A percentile compares a stretch with the other conserved stretches of the same genome.
Conservation (phyloP, 306 rosid genomes). For the Hippophae gyantsensis region DNA sequence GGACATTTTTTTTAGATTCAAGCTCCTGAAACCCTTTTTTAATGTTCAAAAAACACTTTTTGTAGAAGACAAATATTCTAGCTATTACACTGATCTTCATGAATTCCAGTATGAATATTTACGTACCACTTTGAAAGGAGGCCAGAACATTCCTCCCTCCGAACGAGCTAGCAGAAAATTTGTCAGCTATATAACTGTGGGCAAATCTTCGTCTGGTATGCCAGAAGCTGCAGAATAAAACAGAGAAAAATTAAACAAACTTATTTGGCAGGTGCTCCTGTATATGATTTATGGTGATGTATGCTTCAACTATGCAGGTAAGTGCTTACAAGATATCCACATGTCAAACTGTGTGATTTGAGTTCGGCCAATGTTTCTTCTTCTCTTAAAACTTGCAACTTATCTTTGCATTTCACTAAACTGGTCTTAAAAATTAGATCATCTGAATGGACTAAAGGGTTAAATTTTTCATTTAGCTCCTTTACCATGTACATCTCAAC, state of each 20-base stretch:
- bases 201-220: constrained; percentile 46
- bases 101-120: constrained; percentile 11
- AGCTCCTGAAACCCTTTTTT: no score
- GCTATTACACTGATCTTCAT: no score
- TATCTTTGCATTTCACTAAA: constrained; percentile 32
- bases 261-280: no score
- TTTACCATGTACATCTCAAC: constrained; percentile 44
- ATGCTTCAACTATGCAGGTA: constrained; percentile 6
- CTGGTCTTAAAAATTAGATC: not conserved
- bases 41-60: no score
- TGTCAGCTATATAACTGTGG: constrained; percentile 13
- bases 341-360: constrained; percentile 10
- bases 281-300: not conserved
- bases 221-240: constrained; percentile 38
- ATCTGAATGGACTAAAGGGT: constrained; percentile 21
- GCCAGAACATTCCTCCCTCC: constrained; percentile 3
- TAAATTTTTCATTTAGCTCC: constrained; percentile 23
- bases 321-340: constrained; percentile 51
- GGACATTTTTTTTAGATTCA: no score
- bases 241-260: not conserved
- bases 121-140: constrained; percentile 6
- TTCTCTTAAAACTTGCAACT: constrained; percentile 29
- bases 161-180: constrained; percentile 8
- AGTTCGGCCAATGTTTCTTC: constrained; percentile 56
- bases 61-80: no score